Percentiles rank a stretch among this genome's conserved stretches.
These are phyloP conservation scores for Mollisiaceae sp. DNA, from an alignment of 2,329 filamentous ascomycete genomes.

Conservation along the genomic window DNA sequence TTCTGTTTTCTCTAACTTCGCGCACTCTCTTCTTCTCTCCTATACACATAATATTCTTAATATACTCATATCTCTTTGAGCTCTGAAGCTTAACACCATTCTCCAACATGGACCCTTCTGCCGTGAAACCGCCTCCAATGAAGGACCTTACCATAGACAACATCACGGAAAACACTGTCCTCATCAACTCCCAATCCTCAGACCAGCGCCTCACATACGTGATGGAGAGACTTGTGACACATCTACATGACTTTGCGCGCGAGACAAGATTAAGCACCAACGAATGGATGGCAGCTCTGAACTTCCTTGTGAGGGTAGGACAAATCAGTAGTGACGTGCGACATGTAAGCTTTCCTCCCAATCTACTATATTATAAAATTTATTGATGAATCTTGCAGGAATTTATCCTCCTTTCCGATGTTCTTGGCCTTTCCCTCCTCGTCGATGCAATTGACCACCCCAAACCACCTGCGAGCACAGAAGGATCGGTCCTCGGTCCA, in stretches of 20 bases:
- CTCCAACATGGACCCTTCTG: conserved; percentile 30
- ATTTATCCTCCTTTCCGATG: conserved; percentile 82
- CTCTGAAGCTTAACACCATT: neutral
- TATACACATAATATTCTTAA: neutral
- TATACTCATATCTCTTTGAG: neutral
- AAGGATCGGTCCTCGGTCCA: conserved; percentile 80
- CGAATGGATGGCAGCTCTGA: conserved; percentile 78
- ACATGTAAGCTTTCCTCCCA: conserved; percentile 59
- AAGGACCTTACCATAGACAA: conserved; percentile 80
- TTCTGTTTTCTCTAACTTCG: neutral
- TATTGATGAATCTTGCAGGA: no score
- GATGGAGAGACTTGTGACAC: conserved; percentile 73
- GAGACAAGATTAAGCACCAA: conserved; percentile 77
- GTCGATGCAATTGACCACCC: conserved; percentile 86
- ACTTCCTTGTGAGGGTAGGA: conserved; percentile 74
- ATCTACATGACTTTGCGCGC: conserved; percentile 81
- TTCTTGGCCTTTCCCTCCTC: conserved; percentile 78
- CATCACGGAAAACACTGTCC: conserved; percentile 76
- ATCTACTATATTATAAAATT: no score
- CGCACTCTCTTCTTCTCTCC: neutral
- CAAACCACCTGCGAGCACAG: conserved; percentile 71
- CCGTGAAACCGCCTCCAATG: conserved; percentile 50
- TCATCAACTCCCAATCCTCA: conserved; percentile 73
- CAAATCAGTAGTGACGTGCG: conserved; percentile 76
- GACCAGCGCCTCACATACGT: conserved; percentile 73